phyloP scores from a whole-genome alignment of 208 protist species.

The Trichomonas tenax region DNA sequence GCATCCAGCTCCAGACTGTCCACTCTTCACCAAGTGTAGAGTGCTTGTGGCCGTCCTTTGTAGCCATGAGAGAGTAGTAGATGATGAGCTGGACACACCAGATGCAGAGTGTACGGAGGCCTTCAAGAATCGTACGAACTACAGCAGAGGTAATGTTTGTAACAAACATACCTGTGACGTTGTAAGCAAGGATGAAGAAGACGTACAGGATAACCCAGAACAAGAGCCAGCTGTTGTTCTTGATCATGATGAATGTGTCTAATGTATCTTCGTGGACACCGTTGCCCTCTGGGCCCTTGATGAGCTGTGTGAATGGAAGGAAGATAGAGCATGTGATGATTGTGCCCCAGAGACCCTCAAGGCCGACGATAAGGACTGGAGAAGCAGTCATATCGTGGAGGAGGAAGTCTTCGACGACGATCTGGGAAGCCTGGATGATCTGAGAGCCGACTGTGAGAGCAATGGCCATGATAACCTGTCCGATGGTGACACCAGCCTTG shows the following conservation, averaged over 20 bases:
- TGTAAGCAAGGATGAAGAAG: background rate
- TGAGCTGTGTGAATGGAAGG: background rate
- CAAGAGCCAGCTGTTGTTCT: background rate
- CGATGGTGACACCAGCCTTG: background rate
- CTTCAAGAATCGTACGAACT: slow-evolving; percentile 2
- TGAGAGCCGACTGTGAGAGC: background rate
- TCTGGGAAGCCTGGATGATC: background rate
- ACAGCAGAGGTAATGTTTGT: slow-evolving; percentile 4
- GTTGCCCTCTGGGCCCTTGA: background rate
- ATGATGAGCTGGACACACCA: background rate
- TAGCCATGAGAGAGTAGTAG: background rate
- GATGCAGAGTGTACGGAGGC: background rate
- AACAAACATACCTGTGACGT: background rate
- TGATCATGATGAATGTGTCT: background rate
- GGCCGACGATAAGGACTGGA: slow-evolving; percentile 10
- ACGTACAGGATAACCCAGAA: background rate
- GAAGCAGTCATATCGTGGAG: background rate
- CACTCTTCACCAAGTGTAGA: background rate
- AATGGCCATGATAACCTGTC: background rate
- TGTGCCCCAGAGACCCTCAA: slow-evolving; percentile 9
- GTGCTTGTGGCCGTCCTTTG: background rate
- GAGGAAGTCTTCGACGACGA: slow-evolving; percentile 13
- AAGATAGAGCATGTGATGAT: background rate
- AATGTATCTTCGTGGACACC: slow-evolving; percentile 8
- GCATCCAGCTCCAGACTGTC: background rate